Percentiles rank a stretch among this genome's conserved stretches.
These are phyloP conservation scores for Sphaerosporella brunnea DNA, from an alignment of 495 filamentous ascomycete genomes.

Conservation along the genomic window DNA sequence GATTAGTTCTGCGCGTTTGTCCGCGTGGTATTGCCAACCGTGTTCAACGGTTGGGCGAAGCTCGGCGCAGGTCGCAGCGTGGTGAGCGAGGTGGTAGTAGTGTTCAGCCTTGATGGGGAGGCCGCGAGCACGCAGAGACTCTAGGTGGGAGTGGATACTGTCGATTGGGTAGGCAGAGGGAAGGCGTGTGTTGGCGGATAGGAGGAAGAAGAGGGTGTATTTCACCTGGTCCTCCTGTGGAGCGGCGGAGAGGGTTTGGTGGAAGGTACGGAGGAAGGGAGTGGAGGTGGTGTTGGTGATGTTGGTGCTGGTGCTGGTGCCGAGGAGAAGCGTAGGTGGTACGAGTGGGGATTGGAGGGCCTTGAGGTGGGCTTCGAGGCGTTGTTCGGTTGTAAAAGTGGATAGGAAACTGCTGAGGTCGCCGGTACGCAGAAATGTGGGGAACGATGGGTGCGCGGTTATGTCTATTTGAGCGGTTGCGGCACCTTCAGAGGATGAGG, in stretches of 20 bases:
- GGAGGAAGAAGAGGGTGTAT: slow-evolving; percentile 26
- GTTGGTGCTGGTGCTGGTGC: no score
- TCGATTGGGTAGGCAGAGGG: slow-evolving; percentile 21
- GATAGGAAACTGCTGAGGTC: neutral
- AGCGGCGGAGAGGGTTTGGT: slow-evolving; percentile 26
- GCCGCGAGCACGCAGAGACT: slow-evolving; percentile 28
- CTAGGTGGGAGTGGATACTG: slow-evolving; percentile 22
- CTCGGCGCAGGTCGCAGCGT: slow-evolving; percentile 24
- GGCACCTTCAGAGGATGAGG: neutral
- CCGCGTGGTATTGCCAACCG: neutral
- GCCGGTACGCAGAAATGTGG: neutral
- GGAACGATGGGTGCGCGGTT: neutral
- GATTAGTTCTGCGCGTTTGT: slow-evolving; percentile 21
- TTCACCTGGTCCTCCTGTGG: slow-evolving; percentile 23
- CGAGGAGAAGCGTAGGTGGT: slow-evolving; percentile 14
- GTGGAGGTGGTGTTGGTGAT: no score
- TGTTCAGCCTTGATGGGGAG: slow-evolving; percentile 22
- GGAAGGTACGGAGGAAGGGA: slow-evolving; percentile 33
- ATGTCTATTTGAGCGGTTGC: neutral
- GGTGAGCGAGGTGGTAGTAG: slow-evolving; percentile 29
- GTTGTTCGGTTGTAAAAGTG: neutral
- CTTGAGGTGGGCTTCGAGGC: neutral
- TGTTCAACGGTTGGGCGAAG: slow-evolving; percentile 6
- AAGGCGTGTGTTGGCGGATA: slow-evolving; percentile 26
- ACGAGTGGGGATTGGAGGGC: neutral